Base-by-base conservation (phyloP, 2,329 filamentous ascomycete genomes). In the Cercospora sojina region DNA sequence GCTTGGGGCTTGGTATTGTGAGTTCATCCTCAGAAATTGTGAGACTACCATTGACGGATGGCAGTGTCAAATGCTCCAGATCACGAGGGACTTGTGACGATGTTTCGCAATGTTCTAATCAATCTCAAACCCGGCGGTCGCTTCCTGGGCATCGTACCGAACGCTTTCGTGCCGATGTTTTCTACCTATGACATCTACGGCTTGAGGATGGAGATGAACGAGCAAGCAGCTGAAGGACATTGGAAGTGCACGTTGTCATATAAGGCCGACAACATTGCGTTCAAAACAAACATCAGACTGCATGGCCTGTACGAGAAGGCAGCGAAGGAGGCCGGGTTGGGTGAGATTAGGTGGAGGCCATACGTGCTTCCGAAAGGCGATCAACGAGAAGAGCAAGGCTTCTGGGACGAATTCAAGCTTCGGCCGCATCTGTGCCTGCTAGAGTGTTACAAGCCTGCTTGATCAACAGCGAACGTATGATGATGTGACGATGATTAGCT, bases 371-470 rank as follows among this genome's bases (percentile, higher is more conserved):
- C 68, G 1, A 41, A 64, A 9, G 47, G 43, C 25, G 65, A 66
- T 35, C 64, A 64, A 4, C 49, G 60, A 13, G 58, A 55, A 35
- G 59, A 64, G 23, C 23, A 64, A n/a, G 66, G 63, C 3, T 70
- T 57, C 32, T 68, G 66, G 68, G 68, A 68, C n/a, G 32, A 43
- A 20, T 70, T 58, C 35, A 64, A 65, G 32, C 27, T 63, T 55
- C 56, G 68, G 25, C 64, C 66, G 32, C 64, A 68, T 38, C 47
- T 59, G 13, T 53, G 20, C 20, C 38, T 69, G 18, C 25, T 69
- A 41, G 66, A 63, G 38, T 64, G 65, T 20, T 25, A 13, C 12
- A 67, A 43, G 25, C 9, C 53, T 13, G 56, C 53, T 20, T 57
- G 29, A 57, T 5, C 27, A 55, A 35, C n/a, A 20, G n/a, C n/a